These are phyloP conservation scores for Tulasnella sp. DNA, from an alignment of 768 basidiomycete species.

Conservation along the genomic window DNA sequence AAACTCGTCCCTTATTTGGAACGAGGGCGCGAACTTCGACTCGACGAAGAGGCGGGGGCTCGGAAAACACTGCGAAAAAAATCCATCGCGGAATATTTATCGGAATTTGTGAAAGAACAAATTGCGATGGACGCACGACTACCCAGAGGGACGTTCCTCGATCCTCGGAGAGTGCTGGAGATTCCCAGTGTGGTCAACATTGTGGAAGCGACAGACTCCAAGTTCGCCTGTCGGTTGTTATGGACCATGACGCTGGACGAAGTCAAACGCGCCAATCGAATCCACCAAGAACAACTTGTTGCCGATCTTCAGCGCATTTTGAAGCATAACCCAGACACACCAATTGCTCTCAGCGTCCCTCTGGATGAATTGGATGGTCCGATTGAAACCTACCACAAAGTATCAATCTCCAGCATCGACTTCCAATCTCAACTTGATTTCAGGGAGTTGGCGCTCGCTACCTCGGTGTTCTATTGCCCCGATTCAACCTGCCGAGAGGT, in stretches of 20 bases:
- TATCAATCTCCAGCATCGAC: neutral
- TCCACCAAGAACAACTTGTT: neutral
- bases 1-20: neutral
- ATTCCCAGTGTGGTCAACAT: neutral
- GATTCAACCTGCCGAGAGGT: neutral
- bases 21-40: neutral
- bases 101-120: neutral
- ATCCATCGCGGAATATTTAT: neutral
- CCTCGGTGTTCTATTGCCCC: neutral
- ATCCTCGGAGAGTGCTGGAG: neutral
- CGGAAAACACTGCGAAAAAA: neutral
- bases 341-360: neutral
- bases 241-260: neutral
- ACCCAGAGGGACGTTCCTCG: neutral
- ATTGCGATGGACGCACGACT: neutral
- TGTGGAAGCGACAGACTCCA: neutral
- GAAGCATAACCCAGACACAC: neutral
- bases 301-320: neutral
- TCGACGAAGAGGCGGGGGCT: neutral
- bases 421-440: neutral
- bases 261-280: neutral
- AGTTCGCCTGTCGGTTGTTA: neutral
- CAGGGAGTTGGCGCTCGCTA: neutral
- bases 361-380: neutral
- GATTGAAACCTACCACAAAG: neutral